Conservation (phyloP, 306 rosid genomes). For the Glycine latifolia region DNA sequence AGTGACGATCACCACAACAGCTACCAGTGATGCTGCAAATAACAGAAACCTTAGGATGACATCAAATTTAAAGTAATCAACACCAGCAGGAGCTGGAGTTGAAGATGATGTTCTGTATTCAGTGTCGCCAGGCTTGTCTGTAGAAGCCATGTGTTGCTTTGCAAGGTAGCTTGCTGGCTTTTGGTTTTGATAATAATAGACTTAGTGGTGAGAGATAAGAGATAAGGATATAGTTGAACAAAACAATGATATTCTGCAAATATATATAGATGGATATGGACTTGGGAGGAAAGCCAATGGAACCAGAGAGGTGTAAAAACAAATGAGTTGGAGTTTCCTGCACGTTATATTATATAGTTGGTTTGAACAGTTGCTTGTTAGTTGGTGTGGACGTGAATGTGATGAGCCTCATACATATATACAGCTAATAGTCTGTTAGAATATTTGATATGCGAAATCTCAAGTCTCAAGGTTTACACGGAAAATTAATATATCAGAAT, state of each 20-base stretch:
- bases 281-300: neutral
- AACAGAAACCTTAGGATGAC: slow-evolving; percentile 64
- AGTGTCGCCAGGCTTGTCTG: slow-evolving; percentile 41
- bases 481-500: slow-evolving; percentile 23
- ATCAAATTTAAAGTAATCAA: slow-evolving; percentile 48
- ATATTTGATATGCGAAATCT: slow-evolving; percentile 20
- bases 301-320: neutral
- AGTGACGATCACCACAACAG: slow-evolving; percentile 72
- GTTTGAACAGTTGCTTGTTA: neutral
- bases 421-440: neutral
- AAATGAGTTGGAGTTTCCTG: slow-evolving; percentile 53
- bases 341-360: slow-evolving; percentile 49
- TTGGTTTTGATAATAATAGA: no score
- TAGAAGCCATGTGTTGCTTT: slow-evolving; percentile 58
- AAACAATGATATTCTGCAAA: slow-evolving; percentile 30
- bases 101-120: slow-evolving; percentile 48
- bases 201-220: neutral
- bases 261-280: slow-evolving; percentile 26
- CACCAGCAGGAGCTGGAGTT: slow-evolving; percentile 10
- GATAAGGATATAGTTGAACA: slow-evolving; percentile 11
- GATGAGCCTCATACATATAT: slow-evolving; percentile 6
- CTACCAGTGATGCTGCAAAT: slow-evolving; percentile 71
- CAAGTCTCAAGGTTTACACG: slow-evolving; percentile 2
- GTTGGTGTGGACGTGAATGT: slow-evolving; percentile 39
- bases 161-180: neutral